Evolutionary conservation across 2,329 filamentous ascomycete species (phyloP), one percentile per base, ranked within the genome.

Genomic region (Aspergillus sp.): DNA sequence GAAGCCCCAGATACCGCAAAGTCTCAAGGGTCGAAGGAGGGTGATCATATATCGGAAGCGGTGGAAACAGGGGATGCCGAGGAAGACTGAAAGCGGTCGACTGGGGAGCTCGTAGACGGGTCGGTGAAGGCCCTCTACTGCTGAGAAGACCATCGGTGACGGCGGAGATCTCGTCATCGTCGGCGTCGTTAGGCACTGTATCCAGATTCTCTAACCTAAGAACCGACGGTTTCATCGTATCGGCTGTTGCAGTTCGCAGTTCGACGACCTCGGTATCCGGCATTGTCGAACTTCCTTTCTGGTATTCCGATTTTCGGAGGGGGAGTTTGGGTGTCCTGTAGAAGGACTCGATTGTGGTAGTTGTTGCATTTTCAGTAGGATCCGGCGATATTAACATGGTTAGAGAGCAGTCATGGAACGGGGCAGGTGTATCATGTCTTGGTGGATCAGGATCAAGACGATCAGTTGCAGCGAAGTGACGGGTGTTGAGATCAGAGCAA

Each of bases 41-140:
- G 0, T 54, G 51, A 15, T 90, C 90, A 66, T 96, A 96, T 1
- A 91, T 78, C 0, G 92, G 92, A 8, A 96, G 74, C 2, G 91
- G 90, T 5, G 92, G 92, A 64, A 97, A 97, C 5, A 96, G 15
- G 75, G 75, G 58, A 75, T 73, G 53, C 12, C 56, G 39, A 5
- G 53, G 41, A 4, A 49, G 22, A 15, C 33, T 51, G 41, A 55
- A 50, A 41, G 51, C 40, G 20, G 27, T 11, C 8, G 17, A 27
- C 13, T 47, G 50, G 3, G 49, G 30, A n/a, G 13, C 9, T 19
- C 5, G 5, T 9, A 20, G 51, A 11, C 11, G 37, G 7, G 27
- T 44, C 13, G 42, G 50, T 37, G 55, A 46, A 30, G 45, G 24
- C 15, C 50, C 44, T 11, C 44, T 49, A 7, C 58, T 50, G n/a